Percentiles rank a stretch among this genome's conserved stretches.
Conservation (phyloP, 208 protist genomes). For the Trypanosoma scelopori region DNA sequence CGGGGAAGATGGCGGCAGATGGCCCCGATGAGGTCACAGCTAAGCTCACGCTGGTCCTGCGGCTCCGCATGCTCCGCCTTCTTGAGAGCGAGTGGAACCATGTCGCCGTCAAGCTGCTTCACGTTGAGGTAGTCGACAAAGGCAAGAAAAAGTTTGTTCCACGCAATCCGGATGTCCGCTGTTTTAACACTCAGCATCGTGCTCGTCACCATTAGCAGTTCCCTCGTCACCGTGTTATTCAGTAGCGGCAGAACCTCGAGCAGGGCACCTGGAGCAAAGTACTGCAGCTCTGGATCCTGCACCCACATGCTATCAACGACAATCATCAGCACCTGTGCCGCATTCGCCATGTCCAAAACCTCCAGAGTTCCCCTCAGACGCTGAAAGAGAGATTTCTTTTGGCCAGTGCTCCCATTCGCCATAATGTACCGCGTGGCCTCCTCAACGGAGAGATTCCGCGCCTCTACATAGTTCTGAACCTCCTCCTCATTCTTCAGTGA, state of each 20-base stretch:
- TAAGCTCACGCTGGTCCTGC: conserved; percentile 88
- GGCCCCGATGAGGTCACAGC: conserved; percentile 77
- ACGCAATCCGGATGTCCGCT: conserved; percentile 68
- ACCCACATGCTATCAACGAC: conserved; percentile 86
- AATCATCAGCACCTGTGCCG: conserved; percentile 73
- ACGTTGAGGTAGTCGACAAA: conserved; percentile 57
- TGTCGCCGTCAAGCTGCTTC: conserved; percentile 58
- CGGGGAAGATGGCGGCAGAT: conserved; percentile 58
- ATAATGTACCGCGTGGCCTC: conserved; percentile 87
- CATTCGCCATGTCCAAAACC: conserved; percentile 45
- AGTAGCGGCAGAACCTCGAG: conserved; percentile 58
- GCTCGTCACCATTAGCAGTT: conserved; percentile 77
- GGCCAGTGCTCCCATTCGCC: conserved; percentile 85
- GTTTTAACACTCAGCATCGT: conserved; percentile 91
- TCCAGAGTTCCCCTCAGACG: conserved; percentile 67
- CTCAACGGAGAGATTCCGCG: conserved; percentile 77
- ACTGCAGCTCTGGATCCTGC: conserved; percentile 88
- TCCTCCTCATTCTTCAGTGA: conserved; percentile 84
- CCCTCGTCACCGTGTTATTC: conserved; percentile 44
- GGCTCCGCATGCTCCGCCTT: conserved; percentile 87
- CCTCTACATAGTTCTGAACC: conserved; percentile 90
- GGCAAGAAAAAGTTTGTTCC: conserved; percentile 71
- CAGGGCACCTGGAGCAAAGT: conserved; percentile 63
- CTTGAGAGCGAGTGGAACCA: conserved; percentile 70
- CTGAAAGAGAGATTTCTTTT: conserved; percentile 80